Evolutionary conservation across 2,329 filamentous ascomycete species (phyloP), one percentile per base, ranked within the genome.

Genomic region (Xylaria sp.): DNA sequence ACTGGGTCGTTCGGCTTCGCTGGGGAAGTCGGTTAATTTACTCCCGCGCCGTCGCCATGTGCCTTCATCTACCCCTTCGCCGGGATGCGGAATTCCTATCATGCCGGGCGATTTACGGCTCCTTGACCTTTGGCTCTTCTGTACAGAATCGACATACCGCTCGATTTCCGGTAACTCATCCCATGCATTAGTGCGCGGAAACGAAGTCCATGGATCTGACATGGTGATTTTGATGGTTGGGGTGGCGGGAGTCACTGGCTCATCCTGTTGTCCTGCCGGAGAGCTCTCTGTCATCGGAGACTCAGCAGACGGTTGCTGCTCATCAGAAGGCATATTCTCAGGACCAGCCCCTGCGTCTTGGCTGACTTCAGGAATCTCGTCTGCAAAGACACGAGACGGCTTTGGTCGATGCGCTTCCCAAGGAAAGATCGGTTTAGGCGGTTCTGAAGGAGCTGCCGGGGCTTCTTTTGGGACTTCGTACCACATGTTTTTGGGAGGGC

Each of bases 111-210:
- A 75, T 69, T 80, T 78, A 57, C 77, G 74, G 70, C 78, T 81
- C 52, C 72, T 76, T 50, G 76, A 74, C 55, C 83, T 82, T 59
- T 81, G 82, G 76, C 88, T 86, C 78, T 90, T 89, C 75, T 92
- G 90, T 65, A 97, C 84, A 63, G 89, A 87, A 72, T 93, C 92
- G 64, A 98, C 92, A 78, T 98, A 99, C 72, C 89, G 88, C 76
- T 93, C 90, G 75, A 99, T 99, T 73, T 93, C 92, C 13, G 93
- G 92, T 62, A 97, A 88, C 63, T 93, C 92, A 76, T 99, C 96
- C 96, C 96, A 99, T 18, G 94, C 94, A 80, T 98, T 99, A 60
- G 85, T 88, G 56, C 90, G 87, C n/a, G 89, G 85, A 79, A 92
- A 97, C 56, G 86, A 86, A 71, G 89, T 87, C 92, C 93, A 97